Percentiles rank a stretch among this genome's conserved stretches.
Conservation (phyloP, 202 grass and related monocot genomes). For the Schoenoplectus triqueter region DNA sequence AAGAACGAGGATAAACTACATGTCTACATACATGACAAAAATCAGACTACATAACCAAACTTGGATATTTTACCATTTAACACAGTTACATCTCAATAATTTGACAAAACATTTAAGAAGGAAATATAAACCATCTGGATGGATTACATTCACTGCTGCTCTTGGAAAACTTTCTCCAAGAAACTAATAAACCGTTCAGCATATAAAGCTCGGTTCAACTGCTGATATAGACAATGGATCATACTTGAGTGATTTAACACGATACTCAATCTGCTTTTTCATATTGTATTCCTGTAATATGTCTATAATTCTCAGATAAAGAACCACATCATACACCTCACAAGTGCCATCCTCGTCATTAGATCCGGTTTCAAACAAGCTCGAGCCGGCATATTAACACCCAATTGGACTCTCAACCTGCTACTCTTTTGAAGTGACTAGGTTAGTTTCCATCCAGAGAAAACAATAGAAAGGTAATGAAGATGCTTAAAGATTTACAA, state of each 20-base stretch:
- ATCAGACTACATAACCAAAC: neutral
- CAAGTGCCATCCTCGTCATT: constrained; percentile 45
- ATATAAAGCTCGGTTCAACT: constrained; percentile 71
- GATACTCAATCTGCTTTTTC: constrained; percentile 78
- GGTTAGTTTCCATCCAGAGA: constrained; percentile 14
- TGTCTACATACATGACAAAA: neutral
- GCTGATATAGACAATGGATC: constrained; percentile 91
- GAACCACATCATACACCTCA: constrained; percentile 82
- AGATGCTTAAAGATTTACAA: constrained; percentile 28
- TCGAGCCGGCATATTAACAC: constrained; percentile 95
- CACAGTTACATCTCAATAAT: constrained; percentile 31
- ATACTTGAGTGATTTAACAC: constrained; percentile 85
- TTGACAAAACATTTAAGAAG: neutral
- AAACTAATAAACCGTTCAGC: constrained; percentile 81
- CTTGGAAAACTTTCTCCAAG: constrained; percentile 78
- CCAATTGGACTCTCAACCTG: constrained; percentile 94
- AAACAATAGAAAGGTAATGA: neutral
- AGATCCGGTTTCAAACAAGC: constrained; percentile 57
- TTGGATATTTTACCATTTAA: neutral
- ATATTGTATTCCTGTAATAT: constrained; percentile 91
- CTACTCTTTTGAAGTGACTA: constrained; percentile 26
- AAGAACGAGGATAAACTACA: neutral
- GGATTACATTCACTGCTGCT: constrained; percentile 42
- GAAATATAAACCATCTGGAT: constrained; percentile 22
- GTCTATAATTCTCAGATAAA: constrained; percentile 98